phyloP scores from a whole-genome alignment of 768 basidiomycete genomes.

The Mycena galericulata region DNA sequence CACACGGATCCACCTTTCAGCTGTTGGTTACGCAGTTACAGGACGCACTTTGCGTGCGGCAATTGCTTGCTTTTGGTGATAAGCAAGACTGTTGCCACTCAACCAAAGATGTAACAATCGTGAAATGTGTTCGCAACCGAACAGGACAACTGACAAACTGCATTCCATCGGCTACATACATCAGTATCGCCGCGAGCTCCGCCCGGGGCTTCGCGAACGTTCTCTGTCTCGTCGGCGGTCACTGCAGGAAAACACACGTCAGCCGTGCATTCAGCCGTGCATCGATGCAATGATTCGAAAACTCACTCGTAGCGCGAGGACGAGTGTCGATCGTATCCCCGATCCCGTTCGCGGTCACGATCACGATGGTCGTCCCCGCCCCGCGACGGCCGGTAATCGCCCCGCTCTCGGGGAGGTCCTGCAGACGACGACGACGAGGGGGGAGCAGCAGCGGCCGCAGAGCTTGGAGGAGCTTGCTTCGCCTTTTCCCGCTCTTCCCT shows the following conservation, averaged over 20 bases:
- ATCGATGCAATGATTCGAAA: conserved; percentile 38
- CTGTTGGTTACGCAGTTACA: conserved; percentile 21
- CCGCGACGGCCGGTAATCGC: conserved; percentile 70
- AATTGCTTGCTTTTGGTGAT: neutral
- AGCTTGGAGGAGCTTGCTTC: conserved; percentile 64
- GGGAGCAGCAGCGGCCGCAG: conserved; percentile 52
- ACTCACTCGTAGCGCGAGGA: conserved; percentile 77
- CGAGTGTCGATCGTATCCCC: conserved; percentile 77
- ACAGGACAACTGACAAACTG: conserved; percentile 21
- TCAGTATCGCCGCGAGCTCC: conserved; percentile 66
- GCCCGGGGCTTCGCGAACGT: conserved; percentile 78
- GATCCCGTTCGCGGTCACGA: conserved; percentile 71
- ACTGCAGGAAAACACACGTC: conserved; percentile 49
- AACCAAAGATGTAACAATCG: conserved; percentile 10
- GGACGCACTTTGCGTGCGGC: too few species aligned
- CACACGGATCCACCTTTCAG: neutral
- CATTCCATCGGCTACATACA: conserved; percentile 19
- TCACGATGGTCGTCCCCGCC: conserved; percentile 72
- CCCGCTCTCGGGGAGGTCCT: conserved; percentile 50
- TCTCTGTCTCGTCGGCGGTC: conserved; percentile 80
- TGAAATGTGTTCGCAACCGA: conserved; percentile 22
- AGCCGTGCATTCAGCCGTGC: conserved; percentile 36
- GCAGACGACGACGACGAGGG: conserved; percentile 52
- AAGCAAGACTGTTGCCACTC: conserved; percentile 16
- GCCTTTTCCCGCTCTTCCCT: conserved; percentile 91